Evolutionary conservation across 2,329 filamentous ascomycete genomes (phyloP), one percentile per base, ranked within the genome.

Genomic region (Aspergillus sclerotialis): DNA sequence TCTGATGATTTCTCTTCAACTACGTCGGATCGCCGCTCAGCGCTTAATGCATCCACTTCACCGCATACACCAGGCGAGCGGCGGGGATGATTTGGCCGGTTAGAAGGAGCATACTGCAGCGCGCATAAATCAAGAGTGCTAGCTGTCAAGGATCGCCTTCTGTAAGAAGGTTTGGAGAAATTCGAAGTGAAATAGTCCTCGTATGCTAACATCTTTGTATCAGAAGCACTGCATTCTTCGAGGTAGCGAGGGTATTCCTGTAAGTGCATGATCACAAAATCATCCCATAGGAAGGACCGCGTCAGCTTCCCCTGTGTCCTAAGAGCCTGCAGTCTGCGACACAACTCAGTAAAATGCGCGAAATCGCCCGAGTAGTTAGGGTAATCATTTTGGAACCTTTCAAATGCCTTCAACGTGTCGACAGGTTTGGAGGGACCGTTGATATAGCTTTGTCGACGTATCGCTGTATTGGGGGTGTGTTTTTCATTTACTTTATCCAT

Each of bases 211-310:
- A 44, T 38, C 21, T 58, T 46, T 4, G 53, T 45, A 0, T 48
- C 46, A 16, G 46, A 44, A 8, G 46, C 45, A 5, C 38, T 30
- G 33, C 49, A 50, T n/a, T 51, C 32, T 21, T 51, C 36, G 4
- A 56, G 30, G 39, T 69, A 60, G n/a, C 35, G 33, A 3, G 46
- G 52, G 38, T 67, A 70, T 16, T 58, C 52, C 11, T 51, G 39
- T 5, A 56, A 45, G 39, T 66, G 55, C 42, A 58, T 55, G 33
- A 63, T 65, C 32, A 69, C 46, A 37, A 66, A 69, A 41, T 69
- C 67, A 45, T 70, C 67, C 61, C 65, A 68, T 10, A 69, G 35
- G 15, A 55, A 61, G 9, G 58, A 63, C 32, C 55, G 51, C 24
- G 54, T 43, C 23, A 63, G 38, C 17, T 49, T 33, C 4, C 55